Evolutionary conservation across 2,329 filamentous ascomycete species (phyloP), one percentile per base, ranked within the genome.

Genomic region (Trichoderma polysporum): DNA sequence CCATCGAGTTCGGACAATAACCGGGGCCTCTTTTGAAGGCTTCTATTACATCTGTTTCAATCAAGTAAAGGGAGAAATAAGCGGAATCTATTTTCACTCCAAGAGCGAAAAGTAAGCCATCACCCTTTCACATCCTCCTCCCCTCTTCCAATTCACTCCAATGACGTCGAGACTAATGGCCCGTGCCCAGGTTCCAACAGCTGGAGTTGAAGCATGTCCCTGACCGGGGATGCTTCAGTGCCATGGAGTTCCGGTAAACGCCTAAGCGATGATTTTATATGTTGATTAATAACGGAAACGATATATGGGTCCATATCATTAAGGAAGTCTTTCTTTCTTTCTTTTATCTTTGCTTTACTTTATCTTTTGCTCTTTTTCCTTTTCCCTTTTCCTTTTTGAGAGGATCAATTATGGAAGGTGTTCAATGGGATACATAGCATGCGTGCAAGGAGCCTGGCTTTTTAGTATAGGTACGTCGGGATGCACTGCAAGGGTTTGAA

Each of bases 21-120:
- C 89, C 37, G 95, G 95, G 19, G 95, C 95, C 8, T 98, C 94
- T 75, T 99, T 98, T 68, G 95, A 99, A 76, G 95, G 95, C 0
- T 99, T 99, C 77, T 99, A 98, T 78, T 99, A 99, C 76, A 98
- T 99, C 71, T 97, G 94, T 81, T 98, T 98, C 82, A 97, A 98
- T 78, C 94, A 98, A 79, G 82, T 93, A 57, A 87, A 90, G 70
- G 95, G 94, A 8, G 90, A 86, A 70, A 91, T 99, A 47, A 94
- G 89, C 75, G 95, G 95, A 19, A 97, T 98, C 67, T 99, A 99
- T 80, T 99, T 97, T 78, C 95, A 99, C 81, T 91, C 92, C 13
- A 97, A 97, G 82, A 98, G 94, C 80, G 94, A 98, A 82, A 97
- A 94, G 92, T 97, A 80, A 81, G 91, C 86, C 22, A 29, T 7